Conservation (phyloP, 2,329 filamentous ascomycete genomes). For the Trichocomaceae sp. region DNA sequence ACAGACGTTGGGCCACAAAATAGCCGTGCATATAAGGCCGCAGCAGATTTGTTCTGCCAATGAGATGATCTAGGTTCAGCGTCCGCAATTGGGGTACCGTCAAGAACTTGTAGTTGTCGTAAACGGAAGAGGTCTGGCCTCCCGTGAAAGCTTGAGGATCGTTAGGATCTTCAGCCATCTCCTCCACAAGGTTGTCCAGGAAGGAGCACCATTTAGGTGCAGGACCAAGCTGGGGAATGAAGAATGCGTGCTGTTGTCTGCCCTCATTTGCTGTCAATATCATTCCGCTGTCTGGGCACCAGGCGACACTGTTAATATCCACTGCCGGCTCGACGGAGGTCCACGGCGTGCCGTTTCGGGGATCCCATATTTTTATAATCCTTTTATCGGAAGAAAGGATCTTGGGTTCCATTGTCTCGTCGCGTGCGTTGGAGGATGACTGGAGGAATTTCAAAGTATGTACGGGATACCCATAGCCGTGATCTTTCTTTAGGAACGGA, state of each 20-base stretch:
- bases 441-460: conserved; percentile 68
- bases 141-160: conserved; percentile 51
- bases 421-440: conserved; percentile 61
- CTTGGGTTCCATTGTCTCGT: conserved; percentile 63
- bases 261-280: conserved; percentile 95
- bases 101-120: conserved; percentile 99
- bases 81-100: conserved; percentile 78
- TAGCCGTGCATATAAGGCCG: conserved; percentile 99
- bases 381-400: conserved; percentile 88
- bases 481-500: conserved; percentile 83
- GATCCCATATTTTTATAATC: conserved; percentile 96
- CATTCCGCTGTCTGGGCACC: conserved; percentile 90
- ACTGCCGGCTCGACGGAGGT: conserved; percentile 92
- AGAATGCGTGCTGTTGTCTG: conserved; percentile 88
- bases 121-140: conserved; percentile 61
- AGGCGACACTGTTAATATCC: conserved; percentile 89
- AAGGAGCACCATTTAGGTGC: conserved; percentile 95
- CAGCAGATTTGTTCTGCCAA: conserved; percentile 82
- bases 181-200: conserved; percentile 94
- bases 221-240: conserved; percentile 86
- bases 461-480: conserved; percentile 90
- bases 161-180: conserved; percentile 81
- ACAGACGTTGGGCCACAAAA: conserved; percentile 90
- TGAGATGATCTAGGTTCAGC: conserved; percentile 78
- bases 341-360: conserved; percentile 76